Conservation (phyloP, 768 basidiomycete genomes). For the Agaricus subrufescens region DNA sequence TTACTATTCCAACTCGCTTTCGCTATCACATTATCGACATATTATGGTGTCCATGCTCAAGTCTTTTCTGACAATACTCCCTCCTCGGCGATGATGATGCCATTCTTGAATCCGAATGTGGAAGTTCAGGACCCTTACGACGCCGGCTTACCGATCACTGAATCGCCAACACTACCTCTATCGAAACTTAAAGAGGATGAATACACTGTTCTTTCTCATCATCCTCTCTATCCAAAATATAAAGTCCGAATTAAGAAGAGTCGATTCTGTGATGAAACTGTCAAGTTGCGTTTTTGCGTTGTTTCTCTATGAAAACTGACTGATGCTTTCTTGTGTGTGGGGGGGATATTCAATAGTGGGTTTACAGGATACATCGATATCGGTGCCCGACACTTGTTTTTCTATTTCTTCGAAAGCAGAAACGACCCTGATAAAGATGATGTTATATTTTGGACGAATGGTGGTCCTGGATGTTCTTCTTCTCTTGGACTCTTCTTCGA, state of each 20-base stretch:
- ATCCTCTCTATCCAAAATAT: conserved; percentile 49
- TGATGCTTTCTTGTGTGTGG: no score
- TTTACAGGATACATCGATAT: conserved; percentile 63
- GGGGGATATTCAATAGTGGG: conserved; percentile 28
- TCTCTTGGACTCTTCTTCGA: conserved; percentile 13
- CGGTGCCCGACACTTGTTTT: conserved; percentile 58
- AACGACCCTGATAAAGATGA: conserved; percentile 55
- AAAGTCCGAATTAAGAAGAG: conserved; percentile 55
- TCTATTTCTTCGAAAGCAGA: conserved; percentile 76
- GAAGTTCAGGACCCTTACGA: no score
- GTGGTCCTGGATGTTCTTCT: conserved; percentile 39
- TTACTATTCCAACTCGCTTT: no score
- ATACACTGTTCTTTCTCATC: conserved; percentile 12
- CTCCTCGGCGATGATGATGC: no score
- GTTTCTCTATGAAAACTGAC: no score
- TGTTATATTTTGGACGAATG: conserved; percentile 53
- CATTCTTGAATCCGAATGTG: no score
- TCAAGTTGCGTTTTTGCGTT: conserved; percentile 28
- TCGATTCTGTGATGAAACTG: conserved; percentile 52
- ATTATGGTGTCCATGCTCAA: no score
- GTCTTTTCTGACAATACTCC: no score
- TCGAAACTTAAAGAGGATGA: no score
- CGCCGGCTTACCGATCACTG: no score
- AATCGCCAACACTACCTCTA: no score
- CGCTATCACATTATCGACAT: no score